Conservation (phyloP, 2,329 filamentous ascomycete species). For the Lizonia empirigonia region DNA sequence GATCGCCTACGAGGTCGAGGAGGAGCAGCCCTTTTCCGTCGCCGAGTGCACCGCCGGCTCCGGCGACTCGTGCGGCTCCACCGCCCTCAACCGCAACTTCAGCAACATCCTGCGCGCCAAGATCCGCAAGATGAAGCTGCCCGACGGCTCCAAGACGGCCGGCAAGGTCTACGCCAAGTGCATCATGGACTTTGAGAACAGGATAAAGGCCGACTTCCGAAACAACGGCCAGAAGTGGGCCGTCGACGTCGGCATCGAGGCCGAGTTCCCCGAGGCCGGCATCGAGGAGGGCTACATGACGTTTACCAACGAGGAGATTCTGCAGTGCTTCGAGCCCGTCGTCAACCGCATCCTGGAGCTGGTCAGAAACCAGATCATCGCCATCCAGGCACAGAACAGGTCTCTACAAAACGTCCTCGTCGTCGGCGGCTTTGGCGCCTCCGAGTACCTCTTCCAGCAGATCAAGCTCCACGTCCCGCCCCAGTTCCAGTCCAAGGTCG, state of each 20-base stretch:
- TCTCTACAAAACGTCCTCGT: constrained; percentile 94
- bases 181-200: constrained; percentile 99
- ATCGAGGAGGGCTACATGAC: constrained; percentile 99
- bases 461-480: constrained; percentile 98
- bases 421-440: constrained; percentile 96
- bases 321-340: constrained; percentile 98
- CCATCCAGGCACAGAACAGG: constrained; percentile 96
- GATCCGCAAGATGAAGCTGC: constrained; percentile 98
- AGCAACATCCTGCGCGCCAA: constrained; percentile 97
- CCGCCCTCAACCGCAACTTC: constrained; percentile 95
- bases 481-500: constrained; percentile 97
- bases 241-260: constrained; percentile 97
- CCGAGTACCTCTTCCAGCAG: constrained; percentile 98
- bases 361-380: constrained; percentile 97
- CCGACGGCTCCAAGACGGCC: constrained; percentile 95
- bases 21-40: constrained; percentile 95
- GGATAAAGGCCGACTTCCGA: constrained; percentile 99
- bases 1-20: constrained; percentile 98
- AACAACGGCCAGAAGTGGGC: constrained; percentile 99
- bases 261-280: constrained; percentile 94
- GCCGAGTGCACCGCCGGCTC: constrained; percentile 97
- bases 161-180: constrained; percentile 98
- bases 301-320: constrained; percentile 98
- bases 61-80: constrained; percentile 97
- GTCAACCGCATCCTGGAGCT: constrained; percentile 96